phyloP scores from a whole-genome alignment of 2,329 filamentous ascomycete genomes.

The Xylariales sp. region DNA sequence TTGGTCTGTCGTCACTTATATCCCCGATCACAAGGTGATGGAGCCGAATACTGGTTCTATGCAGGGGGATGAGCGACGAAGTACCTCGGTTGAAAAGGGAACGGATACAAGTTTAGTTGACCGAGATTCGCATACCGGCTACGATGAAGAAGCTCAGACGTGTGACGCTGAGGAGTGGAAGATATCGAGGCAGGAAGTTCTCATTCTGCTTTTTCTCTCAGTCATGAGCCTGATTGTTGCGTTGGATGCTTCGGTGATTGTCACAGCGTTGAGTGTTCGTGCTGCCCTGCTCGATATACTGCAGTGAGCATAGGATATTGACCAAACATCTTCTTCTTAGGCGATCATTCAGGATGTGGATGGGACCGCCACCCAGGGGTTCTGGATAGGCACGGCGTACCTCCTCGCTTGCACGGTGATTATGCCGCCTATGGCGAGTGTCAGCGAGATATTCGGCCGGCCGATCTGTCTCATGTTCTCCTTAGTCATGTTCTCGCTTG shows the following conservation, averaged over 20 bases:
- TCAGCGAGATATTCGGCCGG: constrained; percentile 9
- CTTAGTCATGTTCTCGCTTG: constrained; percentile 5
- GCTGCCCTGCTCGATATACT: too few relatives aligned
- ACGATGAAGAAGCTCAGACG: too few relatives aligned
- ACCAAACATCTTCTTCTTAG: not conserved
- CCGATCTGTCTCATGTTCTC: constrained; percentile 5
- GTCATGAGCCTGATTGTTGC: constrained; percentile 11
- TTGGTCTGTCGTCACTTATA: too few relatives aligned
- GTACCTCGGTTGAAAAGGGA: too few relatives aligned
- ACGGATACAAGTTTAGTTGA: too few relatives aligned
- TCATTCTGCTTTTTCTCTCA: constrained; percentile 7
- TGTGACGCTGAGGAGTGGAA: constrained; percentile 16
- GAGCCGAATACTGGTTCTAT: too few relatives aligned
- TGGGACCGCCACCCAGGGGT: constrained; percentile 7
- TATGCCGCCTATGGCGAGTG: constrained; percentile 9
- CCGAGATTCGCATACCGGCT: too few relatives aligned
- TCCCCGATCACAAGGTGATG: too few relatives aligned
- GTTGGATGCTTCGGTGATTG: constrained; percentile 10
- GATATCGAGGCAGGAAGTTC: constrained; percentile 7
- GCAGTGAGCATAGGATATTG: not conserved
- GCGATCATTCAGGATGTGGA: constrained; percentile 7
- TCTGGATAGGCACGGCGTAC: constrained; percentile 10
- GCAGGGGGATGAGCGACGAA: too few relatives aligned
- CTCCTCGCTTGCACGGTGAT: constrained; percentile 8
- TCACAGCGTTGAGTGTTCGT: constrained; percentile 10